phyloP scores from a whole-genome alignment of 129 eudicot species.

The Pseudognaphalium luteoalbum region DNA sequence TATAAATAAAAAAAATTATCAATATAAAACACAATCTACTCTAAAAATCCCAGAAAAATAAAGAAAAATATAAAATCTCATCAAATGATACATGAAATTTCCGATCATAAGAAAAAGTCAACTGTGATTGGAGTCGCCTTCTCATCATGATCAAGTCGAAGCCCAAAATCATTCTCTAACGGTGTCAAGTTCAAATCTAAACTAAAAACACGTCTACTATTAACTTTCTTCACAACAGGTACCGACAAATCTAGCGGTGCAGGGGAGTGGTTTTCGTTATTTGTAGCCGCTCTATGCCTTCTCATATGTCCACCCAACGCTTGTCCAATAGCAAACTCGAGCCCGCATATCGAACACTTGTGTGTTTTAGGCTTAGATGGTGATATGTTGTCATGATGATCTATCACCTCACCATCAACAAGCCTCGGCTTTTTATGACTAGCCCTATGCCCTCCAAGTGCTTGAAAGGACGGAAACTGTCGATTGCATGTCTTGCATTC shows the following conservation, averaged over 20 bases:
- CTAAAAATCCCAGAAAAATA: neutral
- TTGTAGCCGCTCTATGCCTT: conserved; percentile 50
- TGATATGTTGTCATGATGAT: conserved; percentile 18
- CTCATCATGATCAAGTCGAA: conserved; percentile 44
- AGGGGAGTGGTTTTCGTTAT: conserved; percentile 27
- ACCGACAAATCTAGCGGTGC: conserved; percentile 20
- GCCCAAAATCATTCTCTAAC: conserved; percentile 56
- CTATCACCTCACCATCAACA: conserved; percentile 28
- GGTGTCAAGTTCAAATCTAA: conserved; percentile 90
- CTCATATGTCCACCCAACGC: conserved; percentile 96
- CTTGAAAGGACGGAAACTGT: conserved; percentile 82
- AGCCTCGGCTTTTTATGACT: conserved; percentile 84
- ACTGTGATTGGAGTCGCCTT: conserved; percentile 39
- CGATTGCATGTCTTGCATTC: conserved; percentile 88
- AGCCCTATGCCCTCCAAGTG: conserved; percentile 93
- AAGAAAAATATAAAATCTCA: too few relatives aligned
- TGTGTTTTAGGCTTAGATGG: conserved; percentile 60
- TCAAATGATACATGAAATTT: conserved; percentile 5
- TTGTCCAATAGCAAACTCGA: conserved; percentile 78
- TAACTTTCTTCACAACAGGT: conserved; percentile 49
- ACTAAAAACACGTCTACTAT: conserved; percentile 49
- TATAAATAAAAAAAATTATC: too few relatives aligned
- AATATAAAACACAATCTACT: neutral
- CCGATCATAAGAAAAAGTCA: conserved; percentile 36
- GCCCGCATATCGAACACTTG: conserved; percentile 83